Evolutionary conservation across 2,329 filamentous ascomycete species (phyloP).

Genomic region (Karstenula rhodostoma): DNA sequence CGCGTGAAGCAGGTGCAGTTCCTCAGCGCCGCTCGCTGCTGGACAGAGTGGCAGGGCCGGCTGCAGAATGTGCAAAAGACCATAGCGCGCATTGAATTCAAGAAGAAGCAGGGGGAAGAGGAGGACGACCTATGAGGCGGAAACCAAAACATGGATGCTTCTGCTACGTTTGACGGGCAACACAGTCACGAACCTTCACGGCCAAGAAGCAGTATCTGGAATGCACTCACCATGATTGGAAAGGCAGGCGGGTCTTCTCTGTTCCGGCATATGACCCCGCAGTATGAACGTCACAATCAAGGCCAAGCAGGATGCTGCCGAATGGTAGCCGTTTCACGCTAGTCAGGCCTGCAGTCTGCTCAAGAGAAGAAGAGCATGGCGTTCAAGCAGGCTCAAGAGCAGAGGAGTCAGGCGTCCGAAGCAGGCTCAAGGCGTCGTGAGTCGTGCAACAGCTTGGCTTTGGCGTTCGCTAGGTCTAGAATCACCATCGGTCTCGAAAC

Average conservation of each 20-base stretch:
- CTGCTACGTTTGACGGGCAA: neutral
- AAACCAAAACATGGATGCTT: neutral
- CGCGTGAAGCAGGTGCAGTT: slow-evolving; percentile 78
- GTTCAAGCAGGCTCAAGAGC: neutral
- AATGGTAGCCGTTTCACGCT: slow-evolving; percentile 6
- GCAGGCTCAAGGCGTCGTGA: neutral
- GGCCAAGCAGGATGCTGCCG: slow-evolving; percentile 5
- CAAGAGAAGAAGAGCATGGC: neutral
- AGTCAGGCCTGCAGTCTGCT: neutral
- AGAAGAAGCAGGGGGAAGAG: slow-evolving; percentile 62
- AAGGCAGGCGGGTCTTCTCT: neutral
- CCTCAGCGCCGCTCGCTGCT: slow-evolving; percentile 71
- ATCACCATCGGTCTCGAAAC: neutral
- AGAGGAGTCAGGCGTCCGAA: neutral
- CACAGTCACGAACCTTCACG: neutral
- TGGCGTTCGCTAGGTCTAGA: neutral
- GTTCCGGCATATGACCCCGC: neutral
- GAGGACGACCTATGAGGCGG: slow-evolving; percentile 35
- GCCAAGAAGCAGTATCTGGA: neutral
- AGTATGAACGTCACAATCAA: slow-evolving; percentile 9
- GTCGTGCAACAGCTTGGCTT: neutral
- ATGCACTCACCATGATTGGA: slow-evolving; percentile 1
- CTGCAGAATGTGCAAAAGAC: slow-evolving; percentile 71
- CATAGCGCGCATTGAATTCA: slow-evolving; percentile 69
- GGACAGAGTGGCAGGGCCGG: slow-evolving; percentile 75